A percentile compares a stretch with the other conserved stretches of the same genome.
Evolutionary conservation across 768 basidiomycete species (phyloP).

Genomic region (Boletus speciosus): DNA sequence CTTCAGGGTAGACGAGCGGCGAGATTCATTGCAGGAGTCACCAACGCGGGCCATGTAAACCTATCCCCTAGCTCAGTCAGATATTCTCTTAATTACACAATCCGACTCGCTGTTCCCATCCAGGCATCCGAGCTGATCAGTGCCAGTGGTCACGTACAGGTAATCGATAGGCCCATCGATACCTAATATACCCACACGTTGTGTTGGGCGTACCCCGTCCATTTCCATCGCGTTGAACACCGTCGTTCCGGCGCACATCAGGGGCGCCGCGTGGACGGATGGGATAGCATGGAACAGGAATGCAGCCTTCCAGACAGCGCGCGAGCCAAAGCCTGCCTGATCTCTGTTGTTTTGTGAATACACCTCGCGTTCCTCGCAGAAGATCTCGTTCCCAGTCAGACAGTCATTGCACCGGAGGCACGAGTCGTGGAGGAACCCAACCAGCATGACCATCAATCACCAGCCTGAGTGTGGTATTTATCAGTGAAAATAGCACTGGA

Average conservation of each 20-base stretch:
- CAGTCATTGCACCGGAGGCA: constrained; percentile 12
- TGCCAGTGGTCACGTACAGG: neutral
- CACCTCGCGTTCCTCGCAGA: neutral
- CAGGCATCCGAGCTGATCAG: constrained; percentile 1
- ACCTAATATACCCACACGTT: constrained; percentile 25
- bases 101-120: constrained; percentile 7
- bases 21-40: no score
- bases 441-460: neutral
- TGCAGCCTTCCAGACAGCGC: constrained; percentile 26
- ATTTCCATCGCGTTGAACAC: constrained; percentile 23
- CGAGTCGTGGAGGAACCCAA: neutral
- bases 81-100: neutral
- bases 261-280: constrained; percentile 22
- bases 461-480: no score
- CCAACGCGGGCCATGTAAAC: constrained; percentile 12
- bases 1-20: neutral
- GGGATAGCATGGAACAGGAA: constrained; percentile 26
- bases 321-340: constrained; percentile 20
- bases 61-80: neutral
- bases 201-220: constrained; percentile 21
- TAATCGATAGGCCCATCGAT: constrained; percentile 17
- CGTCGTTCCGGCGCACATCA: constrained; percentile 30
- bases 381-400: constrained; percentile 17
- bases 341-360: constrained; percentile 15
- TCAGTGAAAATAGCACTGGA: neutral